Base-by-base conservation (phyloP, 352 stramenopile species). In the Phytopythium aichiense region DNA sequence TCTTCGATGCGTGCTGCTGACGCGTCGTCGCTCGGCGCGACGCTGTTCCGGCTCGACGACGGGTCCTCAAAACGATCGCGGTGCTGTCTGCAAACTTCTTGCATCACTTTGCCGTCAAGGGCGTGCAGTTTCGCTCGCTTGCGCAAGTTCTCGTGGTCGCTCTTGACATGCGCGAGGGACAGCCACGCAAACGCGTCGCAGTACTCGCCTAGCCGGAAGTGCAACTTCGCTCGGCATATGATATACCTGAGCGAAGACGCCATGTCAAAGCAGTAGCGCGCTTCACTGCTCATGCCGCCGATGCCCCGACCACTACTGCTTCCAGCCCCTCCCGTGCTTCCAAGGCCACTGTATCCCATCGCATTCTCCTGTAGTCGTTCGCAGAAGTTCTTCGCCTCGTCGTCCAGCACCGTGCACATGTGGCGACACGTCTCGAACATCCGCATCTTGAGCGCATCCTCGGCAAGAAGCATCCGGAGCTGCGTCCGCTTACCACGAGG, bases 231-330 rank as follows among this genome's bases (percentile, higher is more conserved):
- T 6, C 84, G 82, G 22, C 77, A 82, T 4, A 83, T 25, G 16
- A 92, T 82, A 50, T 94, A 95, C 3, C 87, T 76, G 6, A 89
- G 66, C 12, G 76, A 88, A 22, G 85, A 77, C 18, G 89, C 84
- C 79, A 92, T 92, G 40, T 95, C 87, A 46, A 92, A 92, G 31
- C 79, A 89, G 56, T 84, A 91, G 9, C 85, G 75, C 23, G 81
- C 79, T 61, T 93, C 84, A 43, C 81, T 94, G 4, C 81, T 79
- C 67, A 94, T 88, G 23, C 82, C 84, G 13, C 79, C 77, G 35
- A 90, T 75, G 31, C 83, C 84, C 25, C 81, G 73, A 11, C 74
- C 68, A 12, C 77, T 86, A 48, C 79, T 83, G 54, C 79, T 92
- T 46, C 83, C 81, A n/a, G 71, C 83, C 2, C 76, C 78, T 30